Evolutionary conservation across 2,329 filamentous ascomycete genomes (phyloP).

Genomic region (Tolypocladium inflatum): DNA sequence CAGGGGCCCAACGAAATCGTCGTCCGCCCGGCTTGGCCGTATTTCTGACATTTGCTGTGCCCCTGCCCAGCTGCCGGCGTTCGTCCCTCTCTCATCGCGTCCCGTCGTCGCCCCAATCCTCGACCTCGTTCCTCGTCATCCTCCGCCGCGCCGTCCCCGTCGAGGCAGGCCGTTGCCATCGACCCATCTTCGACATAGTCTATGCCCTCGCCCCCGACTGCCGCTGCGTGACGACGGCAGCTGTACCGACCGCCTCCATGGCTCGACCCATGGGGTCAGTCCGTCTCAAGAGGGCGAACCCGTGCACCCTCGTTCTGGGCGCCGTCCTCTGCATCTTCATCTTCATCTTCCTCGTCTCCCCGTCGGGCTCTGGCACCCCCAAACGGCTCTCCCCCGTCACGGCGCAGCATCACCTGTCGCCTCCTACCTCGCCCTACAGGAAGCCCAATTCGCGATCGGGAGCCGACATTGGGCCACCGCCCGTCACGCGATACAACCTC

Average conservation of each 20-base stretch:
- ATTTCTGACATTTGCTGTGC: neutral
- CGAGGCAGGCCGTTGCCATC: neutral
- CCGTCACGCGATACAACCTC: slow-evolving; percentile 86
- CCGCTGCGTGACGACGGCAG: slow-evolving; percentile 5
- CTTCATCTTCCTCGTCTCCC: slow-evolving; percentile 52
- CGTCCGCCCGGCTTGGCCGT: neutral
- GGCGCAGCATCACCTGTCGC: slow-evolving; percentile 32
- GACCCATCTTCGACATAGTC: neutral
- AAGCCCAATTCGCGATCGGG: slow-evolving; percentile 25
- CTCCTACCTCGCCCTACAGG: slow-evolving; percentile 32
- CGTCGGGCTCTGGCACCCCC: slow-evolving; percentile 35
- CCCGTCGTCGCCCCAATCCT: neutral
- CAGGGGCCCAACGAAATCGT: neutral
- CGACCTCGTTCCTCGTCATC: neutral
- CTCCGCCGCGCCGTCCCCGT: neutral
- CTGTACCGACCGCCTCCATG: slow-evolving; percentile 26
- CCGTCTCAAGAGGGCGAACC: slow-evolving; percentile 72
- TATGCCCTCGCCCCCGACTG: slow-evolving; percentile 4
- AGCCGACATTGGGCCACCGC: slow-evolving; percentile 48
- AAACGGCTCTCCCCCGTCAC: slow-evolving; percentile 37
- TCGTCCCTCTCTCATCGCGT: neutral
- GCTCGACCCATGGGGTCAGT: slow-evolving; percentile 51
- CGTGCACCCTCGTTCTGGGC: slow-evolving; percentile 65
- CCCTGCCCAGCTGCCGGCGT: neutral
- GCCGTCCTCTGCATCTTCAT: slow-evolving; percentile 63